Base-by-base conservation (phyloP, 2,329 filamentous ascomycete species). In the Pseudogymnoascus destructans region DNA sequence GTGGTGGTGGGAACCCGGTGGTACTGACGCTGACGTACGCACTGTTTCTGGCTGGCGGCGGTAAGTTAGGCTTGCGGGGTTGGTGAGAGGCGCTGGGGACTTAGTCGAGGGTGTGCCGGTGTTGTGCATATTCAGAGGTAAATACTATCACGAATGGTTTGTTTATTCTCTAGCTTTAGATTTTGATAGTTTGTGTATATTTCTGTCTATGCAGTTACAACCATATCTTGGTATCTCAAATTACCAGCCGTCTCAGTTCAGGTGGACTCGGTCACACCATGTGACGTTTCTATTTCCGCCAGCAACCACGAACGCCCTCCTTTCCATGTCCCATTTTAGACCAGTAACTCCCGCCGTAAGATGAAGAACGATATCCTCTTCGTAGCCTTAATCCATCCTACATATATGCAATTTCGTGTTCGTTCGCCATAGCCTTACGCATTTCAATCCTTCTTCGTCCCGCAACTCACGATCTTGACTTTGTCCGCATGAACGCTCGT, bases 381-480 rank as follows among this genome's bases (percentile, higher is more conserved):
- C 25, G 25, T 52, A 52, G 46, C 17, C 23, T 52, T 52, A 30
- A 35, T 9, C 30, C 11, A 32, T 59, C 57, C 15, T 23, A 38
- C 25, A 11, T 52, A 52, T 52, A 10, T 52, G 25, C 25, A 32
- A 32, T 52, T 32, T 52, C 25, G 6, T 19, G 10, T 52, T 52
- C 46, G 46, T 52, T 52, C 25, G 25, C 25, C 25, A 13, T 30
- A 13, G n/a, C 15, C 9, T 11, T 9, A 2, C 5, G n/a, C 5
- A 6, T 17, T 25, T 56, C 35, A 56, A 35, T 56, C 54, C 54
- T 56, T 56, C 54, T 56, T 56, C 19, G 54, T 91, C 69, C 95
- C 95, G 74, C 92, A 97, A 73, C 89, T 95, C 55, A 98, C 93
- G 65, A 98, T 98, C 83, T 97, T 97, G 73, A 98, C 88, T 71